Percentiles rank a stretch among this genome's conserved stretches.
phyloP scores from a whole-genome alignment of 2,329 filamentous ascomycete genomes.

The Aspergillus sp. region DNA sequence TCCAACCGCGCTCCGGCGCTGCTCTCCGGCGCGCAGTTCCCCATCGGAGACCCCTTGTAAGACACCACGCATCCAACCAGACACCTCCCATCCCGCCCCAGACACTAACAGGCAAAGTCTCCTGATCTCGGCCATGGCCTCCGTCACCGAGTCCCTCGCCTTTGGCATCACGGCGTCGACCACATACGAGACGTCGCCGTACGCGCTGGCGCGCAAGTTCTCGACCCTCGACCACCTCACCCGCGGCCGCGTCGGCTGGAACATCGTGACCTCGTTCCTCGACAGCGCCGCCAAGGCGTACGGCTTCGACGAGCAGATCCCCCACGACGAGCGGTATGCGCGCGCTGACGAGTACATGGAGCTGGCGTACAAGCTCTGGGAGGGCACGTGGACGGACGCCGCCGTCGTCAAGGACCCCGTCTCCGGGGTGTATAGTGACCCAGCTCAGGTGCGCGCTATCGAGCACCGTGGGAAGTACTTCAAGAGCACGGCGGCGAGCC shows the following conservation, averaged over 20 bases:
- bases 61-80: neutral
- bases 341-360: conserved; percentile 47
- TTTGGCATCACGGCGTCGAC: conserved; percentile 53
- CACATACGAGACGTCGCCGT: conserved; percentile 51
- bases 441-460: conserved; percentile 23
- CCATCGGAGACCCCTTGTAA: conserved; percentile 36
- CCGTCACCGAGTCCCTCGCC: conserved; percentile 43
- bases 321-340: conserved; percentile 47
- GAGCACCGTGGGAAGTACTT: conserved; percentile 35
- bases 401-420: conserved; percentile 22
- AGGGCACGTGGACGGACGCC: conserved; percentile 48
- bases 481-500: conserved; percentile 37
- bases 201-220: conserved; percentile 52
- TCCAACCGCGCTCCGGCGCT: conserved; percentile 36
- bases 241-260: conserved; percentile 50
- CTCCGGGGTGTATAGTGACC: conserved; percentile 14
- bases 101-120: conserved; percentile 5
- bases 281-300: conserved; percentile 44
- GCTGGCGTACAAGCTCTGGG: conserved; percentile 48
- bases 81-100: too few relatives aligned
- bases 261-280: conserved; percentile 48
- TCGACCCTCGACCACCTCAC: conserved; percentile 53
- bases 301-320: conserved; percentile 39
- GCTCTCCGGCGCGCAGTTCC: conserved; percentile 37
- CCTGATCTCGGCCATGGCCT: conserved; percentile 44